A percentile compares a stretch with the other conserved stretches of the same genome.
Evolutionary conservation across 495 filamentous ascomycete species (phyloP).

Genomic region (Hypoxylon lienhwacheense): DNA sequence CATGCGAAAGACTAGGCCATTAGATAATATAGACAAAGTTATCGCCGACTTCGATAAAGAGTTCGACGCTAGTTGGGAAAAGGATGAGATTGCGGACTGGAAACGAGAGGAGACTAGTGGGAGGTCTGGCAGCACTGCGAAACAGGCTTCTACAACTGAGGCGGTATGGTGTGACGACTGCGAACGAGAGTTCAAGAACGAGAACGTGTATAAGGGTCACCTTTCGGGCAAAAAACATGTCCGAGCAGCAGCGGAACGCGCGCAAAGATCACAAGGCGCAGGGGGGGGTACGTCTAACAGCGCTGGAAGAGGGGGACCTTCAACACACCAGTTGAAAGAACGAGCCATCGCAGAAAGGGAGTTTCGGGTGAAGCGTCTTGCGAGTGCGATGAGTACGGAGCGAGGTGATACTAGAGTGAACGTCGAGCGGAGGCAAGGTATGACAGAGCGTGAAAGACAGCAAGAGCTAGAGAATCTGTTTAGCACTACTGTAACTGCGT

Average conservation of each 20-base stretch:
- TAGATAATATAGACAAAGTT: constrained; percentile 80
- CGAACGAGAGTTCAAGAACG: constrained; percentile 91
- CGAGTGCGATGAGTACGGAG: constrained; percentile 73
- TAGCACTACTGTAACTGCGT: constrained; percentile 52
- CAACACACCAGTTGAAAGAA: constrained; percentile 71
- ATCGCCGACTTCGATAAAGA: constrained; percentile 74
- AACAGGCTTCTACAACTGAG: constrained; percentile 62
- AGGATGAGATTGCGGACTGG: constrained; percentile 81
- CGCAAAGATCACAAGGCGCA: constrained; percentile 37
- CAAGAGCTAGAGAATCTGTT: constrained; percentile 88
- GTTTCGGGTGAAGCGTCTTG: constrained; percentile 74
- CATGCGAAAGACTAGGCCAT: constrained; percentile 73
- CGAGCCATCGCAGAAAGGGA: constrained; percentile 89
- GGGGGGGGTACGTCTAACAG: constrained; percentile 31
- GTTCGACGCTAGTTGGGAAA: constrained; percentile 81
- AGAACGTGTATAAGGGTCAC: constrained; percentile 90
- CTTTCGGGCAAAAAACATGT: constrained; percentile 90
- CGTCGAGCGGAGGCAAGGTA: constrained; percentile 89
- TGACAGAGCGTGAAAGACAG: constrained; percentile 93
- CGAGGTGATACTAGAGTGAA: constrained; percentile 86
- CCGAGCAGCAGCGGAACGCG: constrained; percentile 67
- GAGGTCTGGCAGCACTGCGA: constrained; percentile 37
- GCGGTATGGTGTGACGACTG: constrained; percentile 87
- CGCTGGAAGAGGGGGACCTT: constrained; percentile 35
- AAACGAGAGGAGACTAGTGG: constrained; percentile 55